Conservation (phyloP, 2,329 filamentous ascomycete species). For the Beauveria brongniartii region DNA sequence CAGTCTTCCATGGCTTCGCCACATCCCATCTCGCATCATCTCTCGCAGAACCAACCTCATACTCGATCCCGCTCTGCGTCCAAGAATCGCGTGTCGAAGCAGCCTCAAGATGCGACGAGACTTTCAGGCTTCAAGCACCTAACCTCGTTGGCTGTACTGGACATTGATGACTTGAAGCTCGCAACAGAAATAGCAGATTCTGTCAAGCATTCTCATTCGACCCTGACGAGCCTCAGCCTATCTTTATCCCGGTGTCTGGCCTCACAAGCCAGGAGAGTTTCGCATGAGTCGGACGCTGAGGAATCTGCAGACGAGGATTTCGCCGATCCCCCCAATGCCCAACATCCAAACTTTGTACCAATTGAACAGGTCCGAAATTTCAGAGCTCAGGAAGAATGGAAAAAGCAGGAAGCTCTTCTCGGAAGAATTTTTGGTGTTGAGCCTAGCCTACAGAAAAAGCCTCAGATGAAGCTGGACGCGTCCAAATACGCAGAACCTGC, state of each 20-base stretch:
- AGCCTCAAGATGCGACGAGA: slow-evolving; percentile 39
- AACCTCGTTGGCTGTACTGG: slow-evolving; percentile 45
- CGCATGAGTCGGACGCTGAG: slow-evolving; percentile 33
- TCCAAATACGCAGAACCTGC: slow-evolving; percentile 16
- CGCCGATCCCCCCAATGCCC: slow-evolving; percentile 31
- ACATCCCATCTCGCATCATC: slow-evolving; percentile 6
- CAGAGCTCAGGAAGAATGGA: slow-evolving; percentile 44
- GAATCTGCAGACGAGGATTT: slow-evolving; percentile 49
- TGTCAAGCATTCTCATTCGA: slow-evolving; percentile 45
- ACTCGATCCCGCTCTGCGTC: slow-evolving; percentile 27
- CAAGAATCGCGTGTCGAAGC: slow-evolving; percentile 28
- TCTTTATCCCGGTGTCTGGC: slow-evolving; percentile 51
- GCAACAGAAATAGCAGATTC: slow-evolving; percentile 48
- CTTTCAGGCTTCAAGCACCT: slow-evolving; percentile 50
- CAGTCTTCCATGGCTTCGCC: slow-evolving; percentile 14
- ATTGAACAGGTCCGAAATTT: slow-evolving; percentile 37
- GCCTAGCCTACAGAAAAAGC: slow-evolving; percentile 28
- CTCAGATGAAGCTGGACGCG: slow-evolving; percentile 18
- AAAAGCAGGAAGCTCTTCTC: slow-evolving; percentile 45
- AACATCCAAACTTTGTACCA: slow-evolving; percentile 26
- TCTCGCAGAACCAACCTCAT: slow-evolving; percentile 8
- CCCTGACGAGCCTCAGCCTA: slow-evolving; percentile 45
- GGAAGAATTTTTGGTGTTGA: slow-evolving; percentile 46
- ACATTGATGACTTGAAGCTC: slow-evolving; percentile 52
- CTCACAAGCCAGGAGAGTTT: slow-evolving; percentile 27